Percentiles rank a stretch among this genome's conserved stretches.
Evolutionary conservation across 495 filamentous ascomycete species (phyloP).

Genomic region (Xylaria flabelliformis): DNA sequence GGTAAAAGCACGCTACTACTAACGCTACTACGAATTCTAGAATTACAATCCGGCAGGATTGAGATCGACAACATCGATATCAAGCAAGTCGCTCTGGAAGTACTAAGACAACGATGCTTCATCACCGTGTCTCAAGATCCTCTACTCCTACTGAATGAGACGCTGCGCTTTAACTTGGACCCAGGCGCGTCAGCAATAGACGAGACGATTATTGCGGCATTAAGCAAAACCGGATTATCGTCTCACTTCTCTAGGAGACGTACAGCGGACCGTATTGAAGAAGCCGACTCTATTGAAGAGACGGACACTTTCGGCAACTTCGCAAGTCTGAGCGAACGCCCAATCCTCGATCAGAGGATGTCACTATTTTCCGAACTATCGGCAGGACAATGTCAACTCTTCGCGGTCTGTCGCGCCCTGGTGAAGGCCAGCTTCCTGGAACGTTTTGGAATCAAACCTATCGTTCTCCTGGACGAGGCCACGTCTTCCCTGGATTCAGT

Average conservation of each 20-base stretch:
- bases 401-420: slow-evolving; percentile 22
- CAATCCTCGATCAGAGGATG: background rate
- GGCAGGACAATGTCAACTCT: slow-evolving; percentile 31
- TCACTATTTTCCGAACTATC: background rate
- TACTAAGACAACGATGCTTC: slow-evolving; percentile 37
- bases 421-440: slow-evolving; percentile 58
- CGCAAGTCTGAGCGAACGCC: background rate
- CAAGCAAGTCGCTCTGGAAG: slow-evolving; percentile 44
- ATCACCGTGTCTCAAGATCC: slow-evolving; percentile 57
- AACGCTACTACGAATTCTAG: slow-evolving; percentile 46
- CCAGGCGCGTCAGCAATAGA: slow-evolving; percentile 40
- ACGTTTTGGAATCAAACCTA: slow-evolving; percentile 53
- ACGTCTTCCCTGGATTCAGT: slow-evolving; percentile 81
- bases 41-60: slow-evolving; percentile 47
- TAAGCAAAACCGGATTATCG: slow-evolving; percentile 38
- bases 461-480: slow-evolving; percentile 60
- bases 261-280: background rate
- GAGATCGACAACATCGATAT: slow-evolving; percentile 55
- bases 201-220: slow-evolving; percentile 45
- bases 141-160: slow-evolving; percentile 50
- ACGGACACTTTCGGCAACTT: background rate
- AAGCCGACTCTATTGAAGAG: background rate
- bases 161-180: slow-evolving; percentile 58
- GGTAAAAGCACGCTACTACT: slow-evolving; percentile 43
- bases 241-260: slow-evolving; percentile 39